A percentile compares a stretch with the other conserved stretches of the same genome.
phyloP scores from a whole-genome alignment of 2,329 filamentous ascomycete genomes.

The Neopestalotiopsis sp. region DNA sequence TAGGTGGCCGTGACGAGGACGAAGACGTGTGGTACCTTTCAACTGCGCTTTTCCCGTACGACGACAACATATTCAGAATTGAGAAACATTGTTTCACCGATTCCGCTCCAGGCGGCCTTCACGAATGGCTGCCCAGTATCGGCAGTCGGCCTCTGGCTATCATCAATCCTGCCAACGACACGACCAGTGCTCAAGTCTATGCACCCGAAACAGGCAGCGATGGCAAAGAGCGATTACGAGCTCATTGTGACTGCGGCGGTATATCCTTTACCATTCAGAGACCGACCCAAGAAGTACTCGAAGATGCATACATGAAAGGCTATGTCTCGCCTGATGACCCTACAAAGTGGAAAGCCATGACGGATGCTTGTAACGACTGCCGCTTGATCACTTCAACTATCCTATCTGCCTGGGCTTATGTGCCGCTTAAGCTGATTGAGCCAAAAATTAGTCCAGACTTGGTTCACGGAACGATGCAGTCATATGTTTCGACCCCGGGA shows the following conservation, averaged over 20 bases:
- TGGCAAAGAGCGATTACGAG: constrained; percentile 46
- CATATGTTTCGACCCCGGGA: constrained; percentile 44
- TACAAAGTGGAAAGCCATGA: constrained; percentile 47
- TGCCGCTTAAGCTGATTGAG: constrained; percentile 43
- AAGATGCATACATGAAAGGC: constrained; percentile 35
- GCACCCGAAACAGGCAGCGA: constrained; percentile 38
- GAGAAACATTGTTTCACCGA: constrained; percentile 10
- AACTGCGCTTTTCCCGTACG: constrained; percentile 3
- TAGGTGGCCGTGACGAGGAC: constrained; percentile 5
- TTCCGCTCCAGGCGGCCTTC: constrained; percentile 17
- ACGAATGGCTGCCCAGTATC: constrained; percentile 18
- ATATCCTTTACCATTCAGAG: constrained; percentile 51
- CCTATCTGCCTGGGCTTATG: constrained; percentile 47
- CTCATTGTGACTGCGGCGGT: constrained; percentile 52
- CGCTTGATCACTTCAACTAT: constrained; percentile 47
- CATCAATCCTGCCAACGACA: constrained; percentile 3
- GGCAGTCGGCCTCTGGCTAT: not conserved
- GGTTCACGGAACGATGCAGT: constrained; percentile 47
- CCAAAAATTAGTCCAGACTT: constrained; percentile 45
- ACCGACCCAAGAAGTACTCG: constrained; percentile 38
- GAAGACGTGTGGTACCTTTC: constrained; percentile 13
- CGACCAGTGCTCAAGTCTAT: not conserved
- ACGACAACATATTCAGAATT: constrained; percentile 6
- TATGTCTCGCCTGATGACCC: constrained; percentile 44
- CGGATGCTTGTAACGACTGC: constrained; percentile 52